Percentiles rank a stretch among this genome's conserved stretches.
These are phyloP conservation scores for Coprinellus micaceus DNA, from an alignment of 768 basidiomycete genomes.

Conservation along the genomic window DNA sequence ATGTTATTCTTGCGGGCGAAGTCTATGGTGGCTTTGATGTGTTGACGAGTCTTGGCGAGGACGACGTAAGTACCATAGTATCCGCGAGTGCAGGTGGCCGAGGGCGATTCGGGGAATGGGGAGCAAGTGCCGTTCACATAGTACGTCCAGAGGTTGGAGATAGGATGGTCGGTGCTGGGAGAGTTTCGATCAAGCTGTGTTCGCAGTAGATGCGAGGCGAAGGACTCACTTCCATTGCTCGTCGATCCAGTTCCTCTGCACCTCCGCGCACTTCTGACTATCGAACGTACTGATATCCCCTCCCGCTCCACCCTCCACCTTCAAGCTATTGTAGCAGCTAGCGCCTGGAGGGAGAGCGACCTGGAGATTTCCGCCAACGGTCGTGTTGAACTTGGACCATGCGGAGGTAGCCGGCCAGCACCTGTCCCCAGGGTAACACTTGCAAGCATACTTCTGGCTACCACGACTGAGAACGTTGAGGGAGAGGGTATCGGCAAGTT, in stretches of 20 bases:
- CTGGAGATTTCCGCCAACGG: constrained; percentile 12
- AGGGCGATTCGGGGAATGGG: constrained; percentile 12
- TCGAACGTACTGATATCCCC: constrained; percentile 11
- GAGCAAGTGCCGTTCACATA: constrained; percentile 15
- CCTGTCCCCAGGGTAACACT: constrained; percentile 11
- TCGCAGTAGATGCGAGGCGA: neutral
- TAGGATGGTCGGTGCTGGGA: constrained; percentile 6
- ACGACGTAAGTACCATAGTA: constrained; percentile 16
- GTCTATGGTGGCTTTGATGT: constrained; percentile 18
- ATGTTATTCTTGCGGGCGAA: constrained; percentile 19
- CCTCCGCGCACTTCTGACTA: neutral
- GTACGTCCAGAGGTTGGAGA: constrained; percentile 8
- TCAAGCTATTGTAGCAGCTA: constrained; percentile 11
- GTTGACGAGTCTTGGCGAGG: constrained; percentile 13
- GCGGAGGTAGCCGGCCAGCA: constrained; percentile 4
- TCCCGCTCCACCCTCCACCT: neutral
- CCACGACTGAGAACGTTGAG: neutral
- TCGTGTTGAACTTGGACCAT: constrained; percentile 11
- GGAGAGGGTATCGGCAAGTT: neutral
- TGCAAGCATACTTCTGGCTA: constrained; percentile 10
- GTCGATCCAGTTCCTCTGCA: constrained; percentile 2
- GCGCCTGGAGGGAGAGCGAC: constrained; percentile 12
- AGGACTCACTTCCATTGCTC: constrained; percentile 10
- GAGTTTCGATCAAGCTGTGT: too few relatives aligned
- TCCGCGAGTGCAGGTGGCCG: constrained; percentile 12